A percentile compares a stretch with the other conserved stretches of the same genome.
These are phyloP conservation scores for Tephrocybe sp. DNA, from an alignment of 768 basidiomycete genomes.

Conservation along the genomic window DNA sequence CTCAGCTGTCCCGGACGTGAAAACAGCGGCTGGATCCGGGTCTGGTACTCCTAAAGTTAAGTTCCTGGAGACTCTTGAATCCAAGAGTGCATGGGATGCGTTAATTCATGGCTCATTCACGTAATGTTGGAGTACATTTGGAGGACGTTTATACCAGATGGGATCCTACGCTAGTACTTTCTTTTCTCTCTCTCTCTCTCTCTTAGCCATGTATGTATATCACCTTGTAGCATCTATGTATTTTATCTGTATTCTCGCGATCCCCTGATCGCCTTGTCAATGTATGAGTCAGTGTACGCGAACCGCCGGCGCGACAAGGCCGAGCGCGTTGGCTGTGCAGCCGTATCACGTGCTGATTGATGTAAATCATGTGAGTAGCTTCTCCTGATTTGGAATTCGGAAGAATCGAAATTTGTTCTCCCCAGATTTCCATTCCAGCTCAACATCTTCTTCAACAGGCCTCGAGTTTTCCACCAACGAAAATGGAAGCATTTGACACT, in stretches of 20 bases:
- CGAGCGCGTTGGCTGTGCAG: too few species aligned
- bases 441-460: background rate
- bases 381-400: too few species aligned
- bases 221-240: too few species aligned
- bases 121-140: constrained; percentile 24
- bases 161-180: background rate
- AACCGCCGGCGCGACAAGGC: too few species aligned
- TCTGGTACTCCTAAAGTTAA: constrained; percentile 38
- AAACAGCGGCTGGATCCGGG: constrained; percentile 14
- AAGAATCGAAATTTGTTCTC: constrained; percentile 5
- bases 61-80: constrained; percentile 56
- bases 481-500: constrained; percentile 62
- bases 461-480: background rate
- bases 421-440: background rate
- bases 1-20: constrained; percentile 7
- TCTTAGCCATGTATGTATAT: constrained; percentile 3
- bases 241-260: too few species aligned
- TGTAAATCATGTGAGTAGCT: too few species aligned
- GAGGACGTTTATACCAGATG: background rate
- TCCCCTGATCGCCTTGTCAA: too few species aligned
- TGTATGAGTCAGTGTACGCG: too few species aligned
- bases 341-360: too few species aligned
- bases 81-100: constrained; percentile 66
- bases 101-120: constrained; percentile 66
- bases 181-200: constrained; percentile 1